These are phyloP conservation scores for Bipolaris sorokiniana DNA, from an alignment of 2,329 filamentous ascomycete genomes.

Conservation along the genomic window DNA sequence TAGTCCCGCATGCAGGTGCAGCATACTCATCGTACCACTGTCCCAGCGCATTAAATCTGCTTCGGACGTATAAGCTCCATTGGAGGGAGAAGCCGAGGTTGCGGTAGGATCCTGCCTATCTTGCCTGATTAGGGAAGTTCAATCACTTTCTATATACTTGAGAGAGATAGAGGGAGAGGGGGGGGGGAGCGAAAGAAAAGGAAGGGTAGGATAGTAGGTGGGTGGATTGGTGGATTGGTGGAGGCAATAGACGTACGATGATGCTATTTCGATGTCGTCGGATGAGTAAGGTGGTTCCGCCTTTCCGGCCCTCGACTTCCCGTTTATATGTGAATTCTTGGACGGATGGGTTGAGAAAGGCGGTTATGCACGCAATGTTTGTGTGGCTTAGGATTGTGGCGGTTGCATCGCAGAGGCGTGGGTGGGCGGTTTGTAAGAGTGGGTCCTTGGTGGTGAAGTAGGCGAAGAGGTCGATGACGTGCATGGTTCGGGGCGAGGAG, in stretches of 20 bases:
- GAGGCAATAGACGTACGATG: not conserved
- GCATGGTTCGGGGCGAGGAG: conserved; percentile 13
- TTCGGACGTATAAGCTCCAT: conserved; percentile 21
- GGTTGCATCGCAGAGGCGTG: conserved; percentile 23
- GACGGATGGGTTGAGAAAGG: conserved; percentile 18
- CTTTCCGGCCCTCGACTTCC: conserved; percentile 9
- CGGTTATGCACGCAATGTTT: conserved; percentile 10
- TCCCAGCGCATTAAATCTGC: conserved; percentile 12
- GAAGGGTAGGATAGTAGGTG: too few relatives aligned
- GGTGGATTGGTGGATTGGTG: not conserved
- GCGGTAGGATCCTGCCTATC: conserved; percentile 21
- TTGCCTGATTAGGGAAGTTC: not conserved
- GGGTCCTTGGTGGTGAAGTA: conserved; percentile 7
- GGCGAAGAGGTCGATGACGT: conserved; percentile 10
- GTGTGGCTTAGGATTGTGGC: conserved; percentile 27
- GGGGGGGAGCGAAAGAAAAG: too few relatives aligned
- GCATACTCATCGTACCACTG: conserved; percentile 27
- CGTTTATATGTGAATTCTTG: conserved; percentile 23
- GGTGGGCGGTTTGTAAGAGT: conserved; percentile 6
- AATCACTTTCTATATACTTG: not conserved
- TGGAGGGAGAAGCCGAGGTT: conserved; percentile 22
- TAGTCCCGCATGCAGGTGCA: conserved; percentile 4
- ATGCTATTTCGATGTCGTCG: conserved; percentile 15
- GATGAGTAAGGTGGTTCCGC: conserved; percentile 9
- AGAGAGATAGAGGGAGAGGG: not conserved